Conservation (phyloP, 495 filamentous ascomycete species). For the Tuber borchii region DNA sequence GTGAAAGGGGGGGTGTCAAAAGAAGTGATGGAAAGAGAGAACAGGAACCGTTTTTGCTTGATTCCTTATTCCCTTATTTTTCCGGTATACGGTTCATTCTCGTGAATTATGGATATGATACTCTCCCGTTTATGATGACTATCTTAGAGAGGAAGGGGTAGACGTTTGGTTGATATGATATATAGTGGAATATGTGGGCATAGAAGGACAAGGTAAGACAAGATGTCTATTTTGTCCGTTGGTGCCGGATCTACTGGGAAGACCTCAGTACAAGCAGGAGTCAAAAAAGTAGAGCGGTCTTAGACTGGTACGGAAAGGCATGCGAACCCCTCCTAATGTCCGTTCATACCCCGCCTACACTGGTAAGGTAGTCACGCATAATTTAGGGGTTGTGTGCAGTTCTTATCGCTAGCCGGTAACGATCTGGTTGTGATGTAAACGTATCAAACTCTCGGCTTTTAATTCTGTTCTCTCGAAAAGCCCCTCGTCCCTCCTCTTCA, state of each 20-base stretch:
- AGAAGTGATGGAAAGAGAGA: background rate
- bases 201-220: background rate
- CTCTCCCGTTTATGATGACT: background rate
- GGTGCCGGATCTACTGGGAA: slow-evolving; percentile 1
- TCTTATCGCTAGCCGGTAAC: slow-evolving; percentile 32
- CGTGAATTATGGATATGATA: background rate
- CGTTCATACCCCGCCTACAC: background rate
- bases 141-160: background rate
- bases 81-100: slow-evolving; percentile 3
- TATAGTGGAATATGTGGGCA: background rate
- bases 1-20: background rate
- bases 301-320: background rate
- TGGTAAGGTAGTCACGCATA: slow-evolving; percentile 21
- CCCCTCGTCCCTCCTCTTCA: background rate
- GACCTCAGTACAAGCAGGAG: background rate
- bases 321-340: background rate
- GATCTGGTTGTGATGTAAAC: slow-evolving; percentile 27
- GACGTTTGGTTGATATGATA: background rate
- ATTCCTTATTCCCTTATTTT: background rate
- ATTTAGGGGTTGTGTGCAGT: slow-evolving; percentile 35
- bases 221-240: background rate
- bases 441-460: slow-evolving; percentile 24
- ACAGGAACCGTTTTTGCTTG: background rate
- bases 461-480: background rate
- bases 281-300: background rate